A percentile compares a stretch with the other conserved stretches of the same genome.
Conservation (phyloP, 148 eudicot species). For the Camellia japonica region DNA sequence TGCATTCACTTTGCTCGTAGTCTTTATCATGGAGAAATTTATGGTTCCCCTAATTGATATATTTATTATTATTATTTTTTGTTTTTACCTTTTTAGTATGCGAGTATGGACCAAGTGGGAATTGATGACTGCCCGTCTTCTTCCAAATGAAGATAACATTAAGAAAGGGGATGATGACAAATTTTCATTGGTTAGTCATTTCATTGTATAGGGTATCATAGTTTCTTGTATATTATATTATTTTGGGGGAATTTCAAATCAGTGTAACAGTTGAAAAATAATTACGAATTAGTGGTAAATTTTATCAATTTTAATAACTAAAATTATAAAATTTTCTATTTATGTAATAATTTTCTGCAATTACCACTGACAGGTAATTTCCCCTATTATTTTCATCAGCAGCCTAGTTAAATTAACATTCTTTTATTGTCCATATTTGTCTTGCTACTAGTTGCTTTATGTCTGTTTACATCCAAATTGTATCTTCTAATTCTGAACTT, state of each 20-base stretch:
- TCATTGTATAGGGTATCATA: neutral
- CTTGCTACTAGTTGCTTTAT: too few relatives aligned
- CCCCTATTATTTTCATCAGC: neutral
- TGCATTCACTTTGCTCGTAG: neutral
- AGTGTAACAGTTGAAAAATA: too few relatives aligned
- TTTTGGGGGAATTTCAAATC: too few relatives aligned
- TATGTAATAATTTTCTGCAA: too few relatives aligned
- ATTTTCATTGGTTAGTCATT: constrained; percentile 73
- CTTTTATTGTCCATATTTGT: too few relatives aligned
- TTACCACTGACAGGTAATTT: too few relatives aligned
- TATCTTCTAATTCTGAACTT: neutral
- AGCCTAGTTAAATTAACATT: too few relatives aligned
- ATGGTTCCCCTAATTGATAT: neutral
- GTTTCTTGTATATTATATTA: neutral
- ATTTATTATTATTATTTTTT: too few relatives aligned
- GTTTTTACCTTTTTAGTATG: constrained; percentile 42
- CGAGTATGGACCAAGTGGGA: constrained; percentile 99
- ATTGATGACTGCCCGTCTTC: constrained; percentile 91
- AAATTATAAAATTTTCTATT: too few relatives aligned
- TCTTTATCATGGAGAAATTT: neutral
- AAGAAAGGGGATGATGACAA: constrained; percentile 80
- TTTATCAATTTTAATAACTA: too few relatives aligned
- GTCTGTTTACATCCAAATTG: neutral
- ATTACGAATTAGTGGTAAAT: too few relatives aligned
- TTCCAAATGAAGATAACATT: constrained; percentile 72